Base-by-base conservation (phyloP, 768 basidiomycete genomes). In the Leccinum subgranulosum region DNA sequence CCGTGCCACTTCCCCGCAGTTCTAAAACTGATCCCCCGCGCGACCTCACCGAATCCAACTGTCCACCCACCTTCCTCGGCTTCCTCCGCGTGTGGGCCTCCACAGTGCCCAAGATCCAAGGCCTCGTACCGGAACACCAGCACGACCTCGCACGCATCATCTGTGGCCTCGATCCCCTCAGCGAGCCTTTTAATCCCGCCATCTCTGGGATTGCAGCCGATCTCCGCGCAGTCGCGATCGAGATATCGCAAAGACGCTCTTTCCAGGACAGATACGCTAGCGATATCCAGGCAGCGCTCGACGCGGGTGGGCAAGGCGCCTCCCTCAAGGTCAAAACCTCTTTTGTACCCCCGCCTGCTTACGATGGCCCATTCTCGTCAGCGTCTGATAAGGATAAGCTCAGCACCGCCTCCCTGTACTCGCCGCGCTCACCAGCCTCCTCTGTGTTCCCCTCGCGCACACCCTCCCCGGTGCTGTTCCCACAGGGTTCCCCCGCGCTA, bases 91-190 rank as follows among this genome's bases (percentile, higher is more conserved):
- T 92, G 11, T 94, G 92, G 92, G 78, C 85, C 0, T 72, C 78
- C 19, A 74, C 79, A 0, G 92, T 94, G 0, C 80, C 84, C 0
- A 65, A 66, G 8, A 90, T 94, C 54, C 88, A 92, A 55, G 58
- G 60, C 1, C 79, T 93, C 12, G 48, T 71, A 0, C 85, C 87
- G 0, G 83, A 88, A 59, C 69, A 82, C 46, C 88, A 92, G 57
- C 88, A 92, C 63, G 92, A 94, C 69, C 86, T 94, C 28, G 92
- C 91, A 0, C 83, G 91, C 2, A 73, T 87, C 51, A 90, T 94
- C 19, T 94, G 92, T 63, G 78, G 79, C 5, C 81, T 91, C 49
- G 49, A 61, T 1, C 74, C 76, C 0, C 53, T 87, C 27, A 62
- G 74, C 0, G 62, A 74, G 0, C 81, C 84, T 0, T 28, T 71